phyloP scores from a whole-genome alignment of 495 filamentous ascomycete genomes.

The Penicillium parvum region DNA sequence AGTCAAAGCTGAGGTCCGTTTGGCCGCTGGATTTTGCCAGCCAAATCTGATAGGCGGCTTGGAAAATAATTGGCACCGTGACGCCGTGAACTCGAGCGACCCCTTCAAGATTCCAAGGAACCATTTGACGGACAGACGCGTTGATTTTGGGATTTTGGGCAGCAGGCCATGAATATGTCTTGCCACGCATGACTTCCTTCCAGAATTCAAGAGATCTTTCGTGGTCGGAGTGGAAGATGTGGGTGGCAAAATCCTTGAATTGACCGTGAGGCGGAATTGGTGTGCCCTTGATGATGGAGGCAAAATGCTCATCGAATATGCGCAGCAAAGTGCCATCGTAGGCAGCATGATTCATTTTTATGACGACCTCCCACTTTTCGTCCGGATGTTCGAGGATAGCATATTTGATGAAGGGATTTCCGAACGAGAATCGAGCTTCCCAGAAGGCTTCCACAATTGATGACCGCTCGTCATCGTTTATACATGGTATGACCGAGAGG shows the following conservation, averaged over 20 bases:
- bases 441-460: constrained; percentile 9
- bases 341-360: constrained; percentile 19
- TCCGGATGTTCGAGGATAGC: constrained; percentile 9
- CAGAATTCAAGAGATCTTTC: constrained; percentile 9
- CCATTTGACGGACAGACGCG: neutral
- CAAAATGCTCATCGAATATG: constrained; percentile 20
- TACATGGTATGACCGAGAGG: constrained; percentile 4
- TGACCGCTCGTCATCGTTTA: constrained; percentile 4
- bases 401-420: constrained; percentile 16
- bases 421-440: constrained; percentile 10
- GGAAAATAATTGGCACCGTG: constrained; percentile 19
- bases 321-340: constrained; percentile 23
- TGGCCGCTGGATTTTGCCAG: constrained; percentile 1
- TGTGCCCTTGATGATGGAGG: constrained; percentile 4
- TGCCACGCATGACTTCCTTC: constrained; percentile 5
- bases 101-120: constrained; percentile 2
- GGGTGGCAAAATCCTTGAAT: constrained; percentile 17
- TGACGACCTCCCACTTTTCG: constrained; percentile 8
- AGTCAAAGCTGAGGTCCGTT: constrained; percentile 15
- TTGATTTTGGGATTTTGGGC: neutral
- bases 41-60: constrained; percentile 13
- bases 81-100: constrained; percentile 1
- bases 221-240: constrained; percentile 6
- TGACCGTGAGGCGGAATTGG: constrained; percentile 1
- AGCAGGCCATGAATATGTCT: constrained; percentile 5